Percentiles rank a stretch among this genome's conserved stretches.
These are phyloP conservation scores for Chrysoporthe puriensis DNA, from an alignment of 2,329 filamentous ascomycete genomes.

Conservation along the genomic window DNA sequence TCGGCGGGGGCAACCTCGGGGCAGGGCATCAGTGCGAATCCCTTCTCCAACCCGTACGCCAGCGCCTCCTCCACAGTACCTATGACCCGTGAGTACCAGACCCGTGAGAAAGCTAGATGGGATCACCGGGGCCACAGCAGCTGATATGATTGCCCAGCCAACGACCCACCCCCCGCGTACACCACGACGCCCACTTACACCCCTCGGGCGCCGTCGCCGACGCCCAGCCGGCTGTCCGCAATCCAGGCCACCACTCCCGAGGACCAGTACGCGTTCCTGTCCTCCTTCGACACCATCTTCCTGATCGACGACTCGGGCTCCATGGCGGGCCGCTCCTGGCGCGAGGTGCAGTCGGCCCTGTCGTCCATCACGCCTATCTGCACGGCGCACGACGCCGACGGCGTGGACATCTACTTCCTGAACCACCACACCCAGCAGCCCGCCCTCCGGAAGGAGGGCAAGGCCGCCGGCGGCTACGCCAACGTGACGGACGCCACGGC, in stretches of 20 bases:
- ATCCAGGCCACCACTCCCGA: slow-evolving; percentile 51
- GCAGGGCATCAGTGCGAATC: slow-evolving; percentile 29
- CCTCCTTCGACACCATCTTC: slow-evolving; percentile 83
- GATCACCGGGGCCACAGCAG: background rate
- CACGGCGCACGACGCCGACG: slow-evolving; percentile 76
- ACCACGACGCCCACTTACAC: slow-evolving; percentile 16
- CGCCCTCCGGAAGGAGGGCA: slow-evolving; percentile 39
- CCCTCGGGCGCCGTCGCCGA: slow-evolving; percentile 29
- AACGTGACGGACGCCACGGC: slow-evolving; percentile 62
- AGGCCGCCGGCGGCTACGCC: slow-evolving; percentile 60
- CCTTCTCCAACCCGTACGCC: slow-evolving; percentile 29
- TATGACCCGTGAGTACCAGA: slow-evolving; percentile 30
- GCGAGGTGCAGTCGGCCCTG: slow-evolving; percentile 72
- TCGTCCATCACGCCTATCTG: slow-evolving; percentile 80
- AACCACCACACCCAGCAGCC: slow-evolving; percentile 61
- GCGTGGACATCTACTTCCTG: slow-evolving; percentile 89
- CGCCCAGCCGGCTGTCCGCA: slow-evolving; percentile 32
- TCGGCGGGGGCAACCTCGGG: slow-evolving; percentile 20
- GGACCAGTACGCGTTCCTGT: slow-evolving; percentile 76
- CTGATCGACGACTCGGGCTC: slow-evolving; percentile 90
- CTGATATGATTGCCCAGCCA: slow-evolving; percentile 23
- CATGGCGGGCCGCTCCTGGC: slow-evolving; percentile 80
- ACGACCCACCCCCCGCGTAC: slow-evolving; percentile 44
- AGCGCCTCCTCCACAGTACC: slow-evolving; percentile 30
- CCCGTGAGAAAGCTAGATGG: background rate